phyloP scores from a whole-genome alignment of 1,284 basidiomycete genomes.

The Pseudozyma hubeiensis region DNA sequence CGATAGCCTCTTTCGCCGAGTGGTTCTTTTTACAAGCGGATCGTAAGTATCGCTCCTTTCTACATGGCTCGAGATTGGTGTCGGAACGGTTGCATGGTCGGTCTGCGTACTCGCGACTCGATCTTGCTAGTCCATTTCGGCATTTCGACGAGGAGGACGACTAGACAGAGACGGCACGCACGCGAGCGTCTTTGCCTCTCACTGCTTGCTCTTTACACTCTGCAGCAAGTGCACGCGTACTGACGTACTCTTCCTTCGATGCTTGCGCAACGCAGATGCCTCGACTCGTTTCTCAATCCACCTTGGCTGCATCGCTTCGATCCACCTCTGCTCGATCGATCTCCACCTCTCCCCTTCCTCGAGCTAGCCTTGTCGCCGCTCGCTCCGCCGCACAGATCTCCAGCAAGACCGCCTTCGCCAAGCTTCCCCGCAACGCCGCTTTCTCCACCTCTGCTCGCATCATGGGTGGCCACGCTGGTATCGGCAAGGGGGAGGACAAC shows the following conservation, averaged over 20 bases:
- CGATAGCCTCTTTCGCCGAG: conserved; percentile 16
- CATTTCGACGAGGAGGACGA: no score
- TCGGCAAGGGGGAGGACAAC: conserved; percentile 65
- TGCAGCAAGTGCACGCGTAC: background rate
- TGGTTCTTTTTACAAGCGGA: conserved; percentile 26
- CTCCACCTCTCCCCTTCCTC: conserved; percentile 49
- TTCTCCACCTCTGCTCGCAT: conserved; percentile 55
- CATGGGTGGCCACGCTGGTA: conserved; percentile 54
- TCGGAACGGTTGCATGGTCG: no score
- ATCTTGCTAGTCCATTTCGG: no score
- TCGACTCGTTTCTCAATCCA: conserved; percentile 54
- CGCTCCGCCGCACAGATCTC: conserved; percentile 32
- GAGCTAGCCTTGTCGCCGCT: conserved; percentile 33
- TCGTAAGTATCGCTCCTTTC: conserved; percentile 25
- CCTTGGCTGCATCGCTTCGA: conserved; percentile 53
- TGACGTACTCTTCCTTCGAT: background rate
- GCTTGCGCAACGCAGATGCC: conserved; percentile 37
- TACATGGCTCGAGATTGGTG: background rate
- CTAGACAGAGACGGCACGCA: no score
- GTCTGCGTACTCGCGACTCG: no score
- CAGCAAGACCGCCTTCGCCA: conserved; percentile 20
- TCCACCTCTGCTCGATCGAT: conserved; percentile 51
- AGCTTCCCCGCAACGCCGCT: conserved; percentile 37
- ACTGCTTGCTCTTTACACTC: no score
- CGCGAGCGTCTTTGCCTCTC: no score